Conservation (phyloP, 768 basidiomycete genomes). For the Podaxis rugospora region DNA sequence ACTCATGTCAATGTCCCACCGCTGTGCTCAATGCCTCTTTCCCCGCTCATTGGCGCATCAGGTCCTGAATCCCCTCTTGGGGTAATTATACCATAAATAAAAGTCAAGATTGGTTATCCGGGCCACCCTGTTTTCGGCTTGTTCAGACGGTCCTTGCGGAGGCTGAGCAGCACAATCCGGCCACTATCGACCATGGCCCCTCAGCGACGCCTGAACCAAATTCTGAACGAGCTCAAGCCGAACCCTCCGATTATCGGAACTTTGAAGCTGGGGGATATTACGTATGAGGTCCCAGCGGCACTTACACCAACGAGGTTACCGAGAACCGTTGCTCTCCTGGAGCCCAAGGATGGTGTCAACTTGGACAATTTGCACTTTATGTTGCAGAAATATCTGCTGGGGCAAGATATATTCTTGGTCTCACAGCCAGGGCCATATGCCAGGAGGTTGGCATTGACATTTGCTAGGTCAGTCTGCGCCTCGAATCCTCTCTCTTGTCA, state of each 20-base stretch:
- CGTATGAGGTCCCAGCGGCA: slow-evolving; percentile 50
- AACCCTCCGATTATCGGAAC: slow-evolving; percentile 43
- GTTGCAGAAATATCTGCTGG: slow-evolving; percentile 63
- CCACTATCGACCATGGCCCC: slow-evolving; percentile 25
- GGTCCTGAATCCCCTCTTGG: background rate
- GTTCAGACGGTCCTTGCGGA: slow-evolving; percentile 3
- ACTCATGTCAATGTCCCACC: slow-evolving; percentile 1
- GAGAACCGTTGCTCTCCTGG: slow-evolving; percentile 40
- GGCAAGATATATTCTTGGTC: slow-evolving; percentile 63
- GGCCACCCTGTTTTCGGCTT: background rate
- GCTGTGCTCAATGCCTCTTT: background rate
- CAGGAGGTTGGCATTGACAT: slow-evolving; percentile 55
- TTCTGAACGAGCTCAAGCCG: slow-evolving; percentile 41
- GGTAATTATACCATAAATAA: background rate
- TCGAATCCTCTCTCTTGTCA: background rate
- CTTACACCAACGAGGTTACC: slow-evolving; percentile 43
- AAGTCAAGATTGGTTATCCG: slow-evolving; percentile 1
- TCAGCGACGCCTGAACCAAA: slow-evolving; percentile 43
- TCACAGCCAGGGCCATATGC: slow-evolving; percentile 69
- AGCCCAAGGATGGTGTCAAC: slow-evolving; percentile 48
- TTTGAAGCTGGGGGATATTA: slow-evolving; percentile 52
- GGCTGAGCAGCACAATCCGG: slow-evolving; percentile 1
- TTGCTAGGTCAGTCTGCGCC: slow-evolving; percentile 41
- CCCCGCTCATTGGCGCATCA: slow-evolving; percentile 5
- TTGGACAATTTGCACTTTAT: slow-evolving; percentile 59